Base-by-base conservation (phyloP, 768 basidiomycete species). In the Leucocoprinus leucothites region DNA sequence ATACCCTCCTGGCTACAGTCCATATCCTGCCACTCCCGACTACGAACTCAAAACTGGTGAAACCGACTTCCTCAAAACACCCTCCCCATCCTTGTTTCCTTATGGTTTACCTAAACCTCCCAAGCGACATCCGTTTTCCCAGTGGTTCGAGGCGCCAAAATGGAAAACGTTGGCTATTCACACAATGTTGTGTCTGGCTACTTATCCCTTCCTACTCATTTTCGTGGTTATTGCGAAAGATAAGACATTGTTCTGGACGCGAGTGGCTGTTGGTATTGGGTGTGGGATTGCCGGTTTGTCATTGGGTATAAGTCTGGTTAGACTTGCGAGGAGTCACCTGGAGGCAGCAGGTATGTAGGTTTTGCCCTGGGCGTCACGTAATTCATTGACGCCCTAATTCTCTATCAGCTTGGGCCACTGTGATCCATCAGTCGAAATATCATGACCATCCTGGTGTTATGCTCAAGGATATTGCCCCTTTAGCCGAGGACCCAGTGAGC, bases 341-440 rank as follows among this genome's bases (percentile, higher is more conserved):
- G 74, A 75, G 57, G 71, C 75, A 52, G 65, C 72, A 19, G 68
- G 75, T 77, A 53, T 24, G 70, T 66, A 43, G 40, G 35, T 42
- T 36, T 31, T 31, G 21, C 21, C 41, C 24, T 51, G 21, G 46
- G 42, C 43, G 9, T n/a, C 18, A 3, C 18, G 22, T 54, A 13
- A 28, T 19, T 22, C 8, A 19, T 24, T 31, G 34, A 24, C 2
- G 51, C n/a, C 6, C 31, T 31, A 5, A 5, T 31, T 31, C 34
- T 45, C 51, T 18, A 43, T 28, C 40, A 77, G 75, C 72, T 1
- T 77, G 76, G 75, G 75, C 75, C 3, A 77, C 75, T 3, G 59
- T 77, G 9, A 74, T 77, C 13, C 74, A 77, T 44, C 72, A 72
- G 57, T 75, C 74, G 24, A 64, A 64, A 18, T 60, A 63, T 48